Conservation (phyloP, 345 rosid genomes). For the Alliaria petiolata region DNA sequence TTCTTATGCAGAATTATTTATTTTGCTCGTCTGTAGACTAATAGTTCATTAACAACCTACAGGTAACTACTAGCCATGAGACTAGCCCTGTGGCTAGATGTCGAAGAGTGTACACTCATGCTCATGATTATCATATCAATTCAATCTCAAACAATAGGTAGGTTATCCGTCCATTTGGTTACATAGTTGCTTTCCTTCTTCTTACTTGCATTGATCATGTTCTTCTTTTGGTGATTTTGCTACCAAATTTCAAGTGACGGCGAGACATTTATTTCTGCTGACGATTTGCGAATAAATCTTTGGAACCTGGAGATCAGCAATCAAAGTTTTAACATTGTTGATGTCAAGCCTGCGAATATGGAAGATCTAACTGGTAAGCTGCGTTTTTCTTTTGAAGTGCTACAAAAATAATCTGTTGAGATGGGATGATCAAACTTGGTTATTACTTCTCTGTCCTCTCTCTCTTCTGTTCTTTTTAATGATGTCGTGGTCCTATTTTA, state of each 20-base stretch:
- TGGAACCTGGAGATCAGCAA: slow-evolving; percentile 75
- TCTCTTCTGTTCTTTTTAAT: neutral
- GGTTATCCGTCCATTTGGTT: neutral
- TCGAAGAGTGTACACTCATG: slow-evolving; percentile 97
- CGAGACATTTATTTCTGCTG: slow-evolving; percentile 72
- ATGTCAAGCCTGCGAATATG: slow-evolving; percentile 68
- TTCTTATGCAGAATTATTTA: neutral
- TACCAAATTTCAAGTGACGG: slow-evolving; percentile 45
- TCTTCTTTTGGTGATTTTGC: neutral
- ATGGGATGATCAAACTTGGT: neutral
- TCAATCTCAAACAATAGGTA: slow-evolving; percentile 87
- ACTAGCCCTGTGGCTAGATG: slow-evolving; percentile 84
- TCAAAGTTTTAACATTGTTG: slow-evolving; percentile 65
- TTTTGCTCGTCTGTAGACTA: neutral
- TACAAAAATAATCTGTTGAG: neutral
- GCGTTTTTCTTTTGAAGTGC: neutral
- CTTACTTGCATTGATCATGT: slow-evolving; percentile 19
- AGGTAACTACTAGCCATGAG: slow-evolving; percentile 51
- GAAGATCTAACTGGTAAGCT: slow-evolving; percentile 67
- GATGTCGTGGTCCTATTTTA: neutral
- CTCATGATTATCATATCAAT: slow-evolving; percentile 84
- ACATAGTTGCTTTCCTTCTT: neutral
- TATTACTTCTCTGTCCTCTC: neutral
- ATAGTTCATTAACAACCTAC: neutral
- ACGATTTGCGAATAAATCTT: slow-evolving; percentile 64